Percentiles rank a stretch among this genome's conserved stretches.
Conservation (phyloP, 148 eudicot genomes). For the Camellia sinensis region DNA sequence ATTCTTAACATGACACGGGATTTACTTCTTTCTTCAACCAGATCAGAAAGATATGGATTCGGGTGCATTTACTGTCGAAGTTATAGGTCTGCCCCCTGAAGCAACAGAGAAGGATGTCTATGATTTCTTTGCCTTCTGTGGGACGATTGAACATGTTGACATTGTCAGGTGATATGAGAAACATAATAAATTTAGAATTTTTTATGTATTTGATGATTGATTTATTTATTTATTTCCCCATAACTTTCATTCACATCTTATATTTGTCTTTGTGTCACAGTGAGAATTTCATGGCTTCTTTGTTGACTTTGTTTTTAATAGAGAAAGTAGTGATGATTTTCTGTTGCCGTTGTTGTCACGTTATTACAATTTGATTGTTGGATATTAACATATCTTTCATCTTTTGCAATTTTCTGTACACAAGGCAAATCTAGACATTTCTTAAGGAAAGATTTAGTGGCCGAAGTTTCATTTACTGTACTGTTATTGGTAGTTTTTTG, state of each 20-base stretch:
- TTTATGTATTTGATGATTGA: background rate
- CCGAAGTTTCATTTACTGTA: too few species aligned
- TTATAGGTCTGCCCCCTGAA: constrained; percentile 32
- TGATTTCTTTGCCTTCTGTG: constrained; percentile 41
- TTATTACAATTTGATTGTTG: too few species aligned
- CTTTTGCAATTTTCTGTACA: too few species aligned
- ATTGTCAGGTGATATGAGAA: constrained; percentile 32
- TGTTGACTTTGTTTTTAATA: too few species aligned
- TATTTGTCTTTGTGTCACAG: background rate
- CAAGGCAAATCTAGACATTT: too few species aligned
- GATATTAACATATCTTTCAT: too few species aligned
- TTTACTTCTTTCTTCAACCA: constrained; percentile 3
- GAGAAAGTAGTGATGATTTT: too few species aligned
- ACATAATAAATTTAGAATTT: background rate
- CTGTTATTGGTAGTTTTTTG: too few species aligned
- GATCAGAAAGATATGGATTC: constrained; percentile 25
- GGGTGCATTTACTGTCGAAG: constrained; percentile 33
- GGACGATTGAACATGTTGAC: constrained; percentile 40
- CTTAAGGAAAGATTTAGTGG: too few species aligned
- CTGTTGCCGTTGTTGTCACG: too few species aligned
- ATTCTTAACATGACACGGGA: background rate
- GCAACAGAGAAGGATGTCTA: constrained; percentile 41
- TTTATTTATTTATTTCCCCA: background rate
- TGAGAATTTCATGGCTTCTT: background rate
- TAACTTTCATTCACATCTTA: background rate